Base-by-base conservation (phyloP, 805 yeast genomes). In the Kuraishia hungarica region DNA sequence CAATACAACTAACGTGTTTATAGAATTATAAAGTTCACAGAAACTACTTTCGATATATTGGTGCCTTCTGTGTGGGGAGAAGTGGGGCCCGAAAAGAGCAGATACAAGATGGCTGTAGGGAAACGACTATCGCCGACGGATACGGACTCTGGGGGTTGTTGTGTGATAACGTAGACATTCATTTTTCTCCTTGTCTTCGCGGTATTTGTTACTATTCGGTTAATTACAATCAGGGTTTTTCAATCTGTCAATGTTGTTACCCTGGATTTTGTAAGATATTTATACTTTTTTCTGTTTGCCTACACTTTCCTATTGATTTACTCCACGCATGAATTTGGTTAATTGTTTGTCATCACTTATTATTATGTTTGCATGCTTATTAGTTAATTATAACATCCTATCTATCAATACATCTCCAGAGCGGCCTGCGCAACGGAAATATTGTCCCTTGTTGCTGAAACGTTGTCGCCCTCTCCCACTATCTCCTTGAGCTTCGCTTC, bases 401-500 rank as follows among this genome's bases (percentile, higher is more conserved):
- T 46, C 24, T 46, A 46, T 20, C 10, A 39, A 51, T 51, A 51
- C 6, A 47, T 3, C 21, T 47, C 49, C 49, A 47, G 49, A 47
- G 24, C 49, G 22, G 49, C 49, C 22, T 19, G 49, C 49, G 49
- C 49, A 47, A 20, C 15, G 24, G 22, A 20, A 22, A 47, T 11
- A 47, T 47, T 47, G 8, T 47, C 49, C 49, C 15, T 22, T 22
- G 49, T 47, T 47, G 49, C 49, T 22, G 49, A 47, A 20, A 22
- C 22, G 3, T 2, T 3, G 43, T 17, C 17, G 2, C 70, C 61
- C 1, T 60, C 57, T 11, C 61, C 61, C 15, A 70, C 62, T 7
- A 81, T 70, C 53, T 68, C 62, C 49, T 65, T 54, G 47, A 83
- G 65, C 57, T 67, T 71, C 39, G 57, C 57, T 35, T 60, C 56